These are phyloP conservation scores for Penicillium mononematosum DNA, from an alignment of 495 filamentous ascomycete species.

Conservation along the genomic window DNA sequence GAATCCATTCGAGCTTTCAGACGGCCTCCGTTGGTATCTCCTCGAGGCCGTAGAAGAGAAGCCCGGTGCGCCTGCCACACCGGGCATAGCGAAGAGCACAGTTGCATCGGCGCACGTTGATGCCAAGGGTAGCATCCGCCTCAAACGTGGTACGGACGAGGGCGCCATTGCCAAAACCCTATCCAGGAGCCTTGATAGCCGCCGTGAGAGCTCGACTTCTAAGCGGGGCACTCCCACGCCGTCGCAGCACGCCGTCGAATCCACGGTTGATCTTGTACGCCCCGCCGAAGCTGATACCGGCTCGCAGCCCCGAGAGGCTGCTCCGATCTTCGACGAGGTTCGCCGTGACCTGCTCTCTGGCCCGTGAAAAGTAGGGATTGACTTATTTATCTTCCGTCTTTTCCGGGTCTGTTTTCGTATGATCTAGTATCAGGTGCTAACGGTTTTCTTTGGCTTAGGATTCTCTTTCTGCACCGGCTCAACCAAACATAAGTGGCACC, in stretches of 20 bases:
- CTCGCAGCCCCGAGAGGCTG: constrained; percentile 37
- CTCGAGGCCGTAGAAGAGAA: constrained; percentile 94
- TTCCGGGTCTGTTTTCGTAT: constrained; percentile 18
- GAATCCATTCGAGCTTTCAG: constrained; percentile 95
- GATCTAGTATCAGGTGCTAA: constrained; percentile 8
- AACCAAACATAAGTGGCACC: constrained; percentile 4
- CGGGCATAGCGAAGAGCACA: constrained; percentile 83
- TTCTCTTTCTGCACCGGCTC: constrained; percentile 2
- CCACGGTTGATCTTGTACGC: constrained; percentile 37
- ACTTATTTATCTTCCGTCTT: constrained; percentile 16
- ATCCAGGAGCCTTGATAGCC: constrained; percentile 82
- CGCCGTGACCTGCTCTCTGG: constrained; percentile 48
- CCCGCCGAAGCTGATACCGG: constrained; percentile 33
- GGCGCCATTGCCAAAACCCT: constrained; percentile 71
- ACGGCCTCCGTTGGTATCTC: constrained; percentile 94
- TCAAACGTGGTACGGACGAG: constrained; percentile 54
- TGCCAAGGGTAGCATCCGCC: constrained; percentile 68
- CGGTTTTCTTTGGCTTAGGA: background rate
- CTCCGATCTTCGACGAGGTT: constrained; percentile 50
- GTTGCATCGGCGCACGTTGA: constrained; percentile 87
- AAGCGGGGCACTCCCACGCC: constrained; percentile 57
- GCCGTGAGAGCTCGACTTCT: constrained; percentile 79
- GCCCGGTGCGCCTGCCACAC: constrained; percentile 86
- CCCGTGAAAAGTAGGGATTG: constrained; percentile 41
- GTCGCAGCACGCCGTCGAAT: constrained; percentile 37